Conservation (phyloP, 176 grass and related monocot genomes). For the Hordeum marinum region DNA sequence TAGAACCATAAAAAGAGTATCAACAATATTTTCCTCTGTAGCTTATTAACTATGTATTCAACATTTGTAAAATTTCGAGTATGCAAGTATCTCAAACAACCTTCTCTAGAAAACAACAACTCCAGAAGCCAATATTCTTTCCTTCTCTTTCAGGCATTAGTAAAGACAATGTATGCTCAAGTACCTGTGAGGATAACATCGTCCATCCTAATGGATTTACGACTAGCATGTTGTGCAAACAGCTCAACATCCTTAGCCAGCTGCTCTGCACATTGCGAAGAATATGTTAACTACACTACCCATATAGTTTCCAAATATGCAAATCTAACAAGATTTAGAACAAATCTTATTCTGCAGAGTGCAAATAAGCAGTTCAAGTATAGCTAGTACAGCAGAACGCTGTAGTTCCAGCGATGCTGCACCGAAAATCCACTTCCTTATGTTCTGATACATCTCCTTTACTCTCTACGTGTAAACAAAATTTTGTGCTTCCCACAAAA, state of each 20-base stretch:
- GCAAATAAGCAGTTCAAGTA: background rate
- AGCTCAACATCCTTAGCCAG: conserved; percentile 78
- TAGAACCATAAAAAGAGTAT: background rate
- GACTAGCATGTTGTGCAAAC: conserved; percentile 82
- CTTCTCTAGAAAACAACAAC: background rate
- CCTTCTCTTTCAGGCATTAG: background rate
- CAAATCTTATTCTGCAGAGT: background rate
- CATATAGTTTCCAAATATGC: background rate
- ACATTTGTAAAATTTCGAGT: background rate
- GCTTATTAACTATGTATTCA: background rate
- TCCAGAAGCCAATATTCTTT: background rate
- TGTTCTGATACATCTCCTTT: background rate
- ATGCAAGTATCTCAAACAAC: background rate
- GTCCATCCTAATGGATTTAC: conserved; percentile 82
- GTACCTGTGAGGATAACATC: conserved; percentile 85
- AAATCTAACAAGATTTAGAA: conserved; percentile 7
- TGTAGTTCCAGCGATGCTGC: background rate
- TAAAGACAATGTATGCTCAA: background rate
- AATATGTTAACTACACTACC: conserved; percentile 15
- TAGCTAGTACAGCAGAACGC: background rate
- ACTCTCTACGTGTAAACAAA: background rate
- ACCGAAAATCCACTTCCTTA: conserved; percentile 9
- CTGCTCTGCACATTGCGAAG: conserved; percentile 52
- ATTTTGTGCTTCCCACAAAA: background rate
- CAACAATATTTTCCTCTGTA: background rate